Percentiles rank a stretch among this genome's conserved stretches.
These are phyloP conservation scores for Purshia tridentata DNA, from an alignment of 306 rosid species.

Conservation along the genomic window DNA sequence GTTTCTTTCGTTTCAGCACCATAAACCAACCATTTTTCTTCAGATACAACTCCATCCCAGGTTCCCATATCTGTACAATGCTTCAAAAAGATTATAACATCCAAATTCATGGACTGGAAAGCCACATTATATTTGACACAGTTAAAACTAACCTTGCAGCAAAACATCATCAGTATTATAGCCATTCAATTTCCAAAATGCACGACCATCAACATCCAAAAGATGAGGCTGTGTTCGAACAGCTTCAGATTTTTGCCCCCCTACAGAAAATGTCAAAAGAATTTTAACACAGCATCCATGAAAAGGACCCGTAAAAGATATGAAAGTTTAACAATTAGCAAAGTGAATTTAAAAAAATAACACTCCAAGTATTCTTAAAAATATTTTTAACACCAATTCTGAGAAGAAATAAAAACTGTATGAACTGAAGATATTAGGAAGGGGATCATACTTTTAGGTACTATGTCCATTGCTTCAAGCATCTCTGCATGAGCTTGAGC, in stretches of 20 bases:
- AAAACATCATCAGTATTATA: slow-evolving; percentile 28
- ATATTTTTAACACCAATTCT: neutral
- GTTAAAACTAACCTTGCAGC: slow-evolving; percentile 42
- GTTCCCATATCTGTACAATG: slow-evolving; percentile 34
- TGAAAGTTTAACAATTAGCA: neutral
- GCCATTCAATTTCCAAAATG: slow-evolving; percentile 41
- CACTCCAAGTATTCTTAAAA: neutral
- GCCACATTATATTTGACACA: neutral
- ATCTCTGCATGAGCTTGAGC: slow-evolving; percentile 57
- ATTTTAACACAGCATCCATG: neutral
- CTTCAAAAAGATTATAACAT: neutral
- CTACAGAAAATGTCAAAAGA: slow-evolving; percentile 21
- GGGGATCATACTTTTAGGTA: slow-evolving; percentile 49
- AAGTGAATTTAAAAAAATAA: neutral
- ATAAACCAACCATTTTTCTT: slow-evolving; percentile 40
- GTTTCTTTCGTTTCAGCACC: slow-evolving; percentile 38
- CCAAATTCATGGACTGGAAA: neutral
- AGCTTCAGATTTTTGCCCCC: slow-evolving; percentile 26
- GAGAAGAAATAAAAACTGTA: neutral
- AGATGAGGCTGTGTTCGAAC: slow-evolving; percentile 37
- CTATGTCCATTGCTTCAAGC: slow-evolving; percentile 39
- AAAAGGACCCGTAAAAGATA: neutral
- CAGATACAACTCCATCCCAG: slow-evolving; percentile 23
- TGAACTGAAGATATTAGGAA: neutral
- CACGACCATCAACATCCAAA: slow-evolving; percentile 43